Percentiles rank a stretch among this genome's conserved stretches.
Evolutionary conservation across 2,329 filamentous ascomycete genomes (phyloP).

Genomic region (Phyllosticta citriasiana): DNA sequence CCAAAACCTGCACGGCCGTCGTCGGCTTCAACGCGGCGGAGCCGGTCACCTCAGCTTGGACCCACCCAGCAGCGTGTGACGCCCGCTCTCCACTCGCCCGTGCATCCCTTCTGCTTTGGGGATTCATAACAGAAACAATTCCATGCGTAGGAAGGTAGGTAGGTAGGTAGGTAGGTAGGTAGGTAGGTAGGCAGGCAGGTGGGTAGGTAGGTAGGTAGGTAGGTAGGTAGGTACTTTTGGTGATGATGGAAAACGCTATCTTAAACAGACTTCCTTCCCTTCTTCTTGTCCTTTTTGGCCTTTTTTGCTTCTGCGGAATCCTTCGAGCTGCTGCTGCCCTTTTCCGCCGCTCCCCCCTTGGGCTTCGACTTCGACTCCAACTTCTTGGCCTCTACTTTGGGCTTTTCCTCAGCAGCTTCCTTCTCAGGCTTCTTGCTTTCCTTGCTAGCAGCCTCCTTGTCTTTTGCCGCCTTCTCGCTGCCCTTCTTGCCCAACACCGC

Average conservation of each 20-base stretch:
- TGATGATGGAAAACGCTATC: background rate
- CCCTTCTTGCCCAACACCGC: conserved; percentile 14
- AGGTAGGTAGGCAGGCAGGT: background rate
- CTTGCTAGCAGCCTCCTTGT: conserved; percentile 6
- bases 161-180: background rate
- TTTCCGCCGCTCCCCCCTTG: conserved; percentile 7
- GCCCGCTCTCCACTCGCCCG: background rate
- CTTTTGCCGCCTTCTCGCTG: background rate
- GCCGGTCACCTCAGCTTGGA: background rate
- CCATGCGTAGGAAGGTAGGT: background rate
- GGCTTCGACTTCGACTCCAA: no score
- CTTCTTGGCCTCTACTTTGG: background rate
- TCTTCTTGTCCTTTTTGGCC: conserved; percentile 14
- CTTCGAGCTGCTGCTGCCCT: conserved; percentile 11
- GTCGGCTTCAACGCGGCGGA: background rate
- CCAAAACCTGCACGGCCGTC: background rate
- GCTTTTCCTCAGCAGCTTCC: conserved; percentile 16
- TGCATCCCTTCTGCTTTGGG: background rate
- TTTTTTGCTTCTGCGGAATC: conserved; percentile 16
- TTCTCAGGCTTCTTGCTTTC: conserved; percentile 11
- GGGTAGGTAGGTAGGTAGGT: no score
- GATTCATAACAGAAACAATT: background rate
- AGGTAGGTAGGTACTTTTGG: background rate
- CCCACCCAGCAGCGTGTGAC: background rate
- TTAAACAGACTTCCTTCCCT: conserved; percentile 9